A percentile compares a stretch with the other conserved stretches of the same genome.
Conservation (phyloP, 1,284 basidiomycete genomes). For the Apiotrichum veenhuisii region DNA sequence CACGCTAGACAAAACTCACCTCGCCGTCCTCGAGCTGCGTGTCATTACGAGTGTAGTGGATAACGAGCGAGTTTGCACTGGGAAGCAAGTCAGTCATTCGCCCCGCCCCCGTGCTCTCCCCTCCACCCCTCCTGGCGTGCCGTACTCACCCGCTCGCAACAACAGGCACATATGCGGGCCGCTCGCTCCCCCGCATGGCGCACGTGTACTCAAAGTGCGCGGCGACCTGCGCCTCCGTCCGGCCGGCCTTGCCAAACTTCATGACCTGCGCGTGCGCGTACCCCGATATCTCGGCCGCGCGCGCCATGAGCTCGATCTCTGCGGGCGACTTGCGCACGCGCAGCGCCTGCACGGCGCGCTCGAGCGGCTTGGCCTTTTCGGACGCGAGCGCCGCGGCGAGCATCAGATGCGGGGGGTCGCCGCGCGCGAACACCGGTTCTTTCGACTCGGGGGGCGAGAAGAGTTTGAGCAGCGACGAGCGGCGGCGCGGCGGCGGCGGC, state of each 20-base stretch:
- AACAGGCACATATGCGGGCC: constrained; percentile 89
- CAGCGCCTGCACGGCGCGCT: constrained; percentile 46
- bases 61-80: constrained; percentile 76
- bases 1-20: constrained; percentile 25
- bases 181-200: constrained; percentile 69
- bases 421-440: constrained; percentile 16
- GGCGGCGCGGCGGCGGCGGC: constrained; percentile 34
- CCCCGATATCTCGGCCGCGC: constrained; percentile 50
- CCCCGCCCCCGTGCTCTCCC: background rate
- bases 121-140: too few relatives aligned
- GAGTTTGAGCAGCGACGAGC: constrained; percentile 45
- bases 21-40: constrained; percentile 69
- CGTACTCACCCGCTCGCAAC: constrained; percentile 76
- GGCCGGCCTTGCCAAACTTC: constrained; percentile 68
- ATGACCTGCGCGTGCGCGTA: constrained; percentile 57
- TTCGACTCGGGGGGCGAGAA: constrained; percentile 33
- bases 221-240: constrained; percentile 69
- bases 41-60: constrained; percentile 90
- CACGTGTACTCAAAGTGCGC: constrained; percentile 88
- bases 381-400: constrained; percentile 42
- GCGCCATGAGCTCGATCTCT: constrained; percentile 51
- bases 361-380: constrained; percentile 42
- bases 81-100: constrained; percentile 32
- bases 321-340: constrained; percentile 50
- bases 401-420: constrained; percentile 47